Evolutionary conservation across 805 yeast genomes (phyloP).

Genomic region (Starmerella davenportii): DNA sequence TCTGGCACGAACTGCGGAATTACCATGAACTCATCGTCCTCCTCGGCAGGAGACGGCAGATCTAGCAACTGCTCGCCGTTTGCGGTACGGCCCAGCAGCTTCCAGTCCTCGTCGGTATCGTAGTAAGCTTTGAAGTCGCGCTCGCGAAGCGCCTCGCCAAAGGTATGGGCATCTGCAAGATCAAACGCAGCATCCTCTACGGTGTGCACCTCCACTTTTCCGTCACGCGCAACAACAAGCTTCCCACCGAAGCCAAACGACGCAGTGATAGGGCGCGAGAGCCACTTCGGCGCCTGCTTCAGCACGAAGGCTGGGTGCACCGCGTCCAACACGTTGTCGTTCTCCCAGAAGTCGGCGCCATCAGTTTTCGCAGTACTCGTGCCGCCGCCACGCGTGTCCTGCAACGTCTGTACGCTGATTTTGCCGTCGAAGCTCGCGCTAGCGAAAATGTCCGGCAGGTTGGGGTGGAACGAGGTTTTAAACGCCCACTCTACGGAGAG

Average conservation of each 20-base stretch:
- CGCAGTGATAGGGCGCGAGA: slow-evolving; percentile 52
- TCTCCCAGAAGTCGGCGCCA: slow-evolving; percentile 75
- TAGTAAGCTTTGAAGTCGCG: slow-evolving; percentile 18
- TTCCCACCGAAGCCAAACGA: slow-evolving; percentile 91
- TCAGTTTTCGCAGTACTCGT: slow-evolving; percentile 21
- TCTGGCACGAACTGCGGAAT: slow-evolving; percentile 20
- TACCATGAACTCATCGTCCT: slow-evolving; percentile 21
- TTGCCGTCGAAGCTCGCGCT: slow-evolving; percentile 60
- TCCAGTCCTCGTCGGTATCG: slow-evolving; percentile 22
- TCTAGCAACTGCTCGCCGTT: slow-evolving; percentile 14
- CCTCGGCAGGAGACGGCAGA: slow-evolving; percentile 9
- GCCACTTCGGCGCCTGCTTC: slow-evolving; percentile 82
- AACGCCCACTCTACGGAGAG: slow-evolving; percentile 88
- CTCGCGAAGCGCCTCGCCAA: slow-evolving; percentile 38
- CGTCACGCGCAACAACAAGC: slow-evolving; percentile 33
- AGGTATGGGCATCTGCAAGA: slow-evolving; percentile 20
- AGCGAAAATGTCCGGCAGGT: slow-evolving; percentile 64
- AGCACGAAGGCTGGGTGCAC: slow-evolving; percentile 44
- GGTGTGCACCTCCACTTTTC: slow-evolving; percentile 28
- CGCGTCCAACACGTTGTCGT: slow-evolving; percentile 24
- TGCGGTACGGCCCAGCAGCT: slow-evolving; percentile 18
- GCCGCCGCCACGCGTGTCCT: slow-evolving; percentile 40
- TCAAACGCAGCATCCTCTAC: slow-evolving; percentile 19
- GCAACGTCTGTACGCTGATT: slow-evolving; percentile 65
- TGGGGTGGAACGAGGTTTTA: slow-evolving; percentile 72